Conservation (phyloP, 2,329 filamentous ascomycete species). For the Nothophaeocryptopus gaeumannii region DNA sequence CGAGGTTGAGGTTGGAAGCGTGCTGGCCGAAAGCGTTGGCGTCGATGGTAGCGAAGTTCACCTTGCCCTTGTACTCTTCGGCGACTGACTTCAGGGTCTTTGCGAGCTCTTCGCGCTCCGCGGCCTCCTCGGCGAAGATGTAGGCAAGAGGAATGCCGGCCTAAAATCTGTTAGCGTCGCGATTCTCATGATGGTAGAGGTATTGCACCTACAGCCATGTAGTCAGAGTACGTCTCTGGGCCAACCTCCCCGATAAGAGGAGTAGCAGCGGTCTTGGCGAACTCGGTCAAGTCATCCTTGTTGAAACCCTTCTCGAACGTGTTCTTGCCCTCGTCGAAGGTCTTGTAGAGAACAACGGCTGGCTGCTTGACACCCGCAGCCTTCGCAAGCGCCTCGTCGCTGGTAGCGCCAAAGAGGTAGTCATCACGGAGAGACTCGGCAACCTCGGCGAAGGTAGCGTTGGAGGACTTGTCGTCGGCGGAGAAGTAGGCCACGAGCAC, state of each 20-base stretch:
- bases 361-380: constrained; percentile 86
- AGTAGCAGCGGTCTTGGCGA: constrained; percentile 79
- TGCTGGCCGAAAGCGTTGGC: constrained; percentile 92
- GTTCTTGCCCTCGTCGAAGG: constrained; percentile 94
- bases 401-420: constrained; percentile 88
- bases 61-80: constrained; percentile 84
- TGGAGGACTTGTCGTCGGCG: constrained; percentile 75
- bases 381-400: constrained; percentile 79
- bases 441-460: constrained; percentile 76
- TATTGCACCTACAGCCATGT: constrained; percentile 70
- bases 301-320: constrained; percentile 80
- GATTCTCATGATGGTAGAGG: neutral
- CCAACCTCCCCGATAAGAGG: constrained; percentile 94
- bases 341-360: constrained; percentile 91
- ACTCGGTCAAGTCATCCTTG: constrained; percentile 72
- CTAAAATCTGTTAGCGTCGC: constrained; percentile 35
- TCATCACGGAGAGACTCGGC: constrained; percentile 77
- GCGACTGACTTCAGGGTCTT: constrained; percentile 80
- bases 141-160: constrained; percentile 91
- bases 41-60: constrained; percentile 98
- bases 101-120: constrained; percentile 80
- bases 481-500: constrained; percentile 88
- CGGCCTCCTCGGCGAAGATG: constrained; percentile 89
- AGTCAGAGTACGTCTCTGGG: constrained; percentile 91
- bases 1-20: constrained; percentile 94